Evolutionary conservation across 2,329 filamentous ascomycete species (phyloP), one percentile per base, ranked within the genome.

Genomic region (Ceratocystis harringtonii): DNA sequence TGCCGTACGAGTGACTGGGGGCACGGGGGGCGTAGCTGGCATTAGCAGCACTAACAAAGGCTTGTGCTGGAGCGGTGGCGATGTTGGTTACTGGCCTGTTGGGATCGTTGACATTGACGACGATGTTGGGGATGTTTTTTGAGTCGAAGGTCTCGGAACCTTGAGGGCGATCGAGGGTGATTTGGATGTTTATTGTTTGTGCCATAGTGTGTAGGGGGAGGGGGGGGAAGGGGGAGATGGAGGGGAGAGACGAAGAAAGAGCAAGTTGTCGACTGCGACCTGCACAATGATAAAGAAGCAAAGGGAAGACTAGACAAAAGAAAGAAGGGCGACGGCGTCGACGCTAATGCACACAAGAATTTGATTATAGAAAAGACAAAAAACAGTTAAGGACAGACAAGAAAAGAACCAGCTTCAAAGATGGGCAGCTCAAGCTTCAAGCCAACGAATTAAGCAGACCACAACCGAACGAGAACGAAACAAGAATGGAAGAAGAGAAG

Each of bases 171-270:
- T 65, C 63, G 30, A 65, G 36, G 7, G 55, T 61, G 55, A 65
- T 65, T 41, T 65, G 63, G 43, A 65, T 65, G 52, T 65, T 65
- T 25, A 65, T 65, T 12, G 63, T 61, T 61, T 65, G 63, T 12
- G 63, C 63, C 63, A 61, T 65, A 17, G 55, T 65, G 28, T 36
- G 17, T 1, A 22, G 30, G 43, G n/a, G 8, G 5, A 5, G 15
- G 15, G 12, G 22, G 19, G 17, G 5, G 5, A 10, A 8, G 17
- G 25, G 2, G 43, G 22, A 5, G 55, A 41, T 28, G 55, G 28
- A 25, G 15, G 22, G 19, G 17, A 32, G 22, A 22, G 45, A 41
- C 10, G 12, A 5, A 25, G 10, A 62, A 25, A n/a, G 15, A 62
- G 15, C 43, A 44, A 30, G 61, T 19, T 45, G n/a, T 62, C 25